Evolutionary conservation across 2,329 filamentous ascomycete genomes (phyloP).

Genomic region (Chaetomiaceae sp.): DNA sequence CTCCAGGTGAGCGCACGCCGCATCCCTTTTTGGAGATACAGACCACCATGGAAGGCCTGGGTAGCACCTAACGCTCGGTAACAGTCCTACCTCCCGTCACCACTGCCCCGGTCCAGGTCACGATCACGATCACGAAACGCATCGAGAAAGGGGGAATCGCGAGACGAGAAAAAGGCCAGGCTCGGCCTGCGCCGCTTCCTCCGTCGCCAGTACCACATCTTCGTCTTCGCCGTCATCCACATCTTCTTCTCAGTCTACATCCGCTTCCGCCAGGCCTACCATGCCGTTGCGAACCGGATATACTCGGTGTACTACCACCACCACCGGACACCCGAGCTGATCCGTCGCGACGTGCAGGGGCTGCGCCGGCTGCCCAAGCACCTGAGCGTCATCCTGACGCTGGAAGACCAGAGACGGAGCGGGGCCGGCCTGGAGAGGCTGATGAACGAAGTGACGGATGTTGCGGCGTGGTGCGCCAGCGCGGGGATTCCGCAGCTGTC

Average conservation of each 20-base stretch:
- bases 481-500: slow-evolving; percentile 83
- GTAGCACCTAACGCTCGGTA: background rate
- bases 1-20: slow-evolving; percentile 36
- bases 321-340: slow-evolving; percentile 89
- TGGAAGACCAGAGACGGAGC: slow-evolving; percentile 64
- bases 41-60: no score
- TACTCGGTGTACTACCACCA: slow-evolving; percentile 88
- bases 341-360: slow-evolving; percentile 75
- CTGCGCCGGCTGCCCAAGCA: slow-evolving; percentile 75
- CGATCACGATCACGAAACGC: slow-evolving; percentile 25
- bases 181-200: slow-evolving; percentile 60
- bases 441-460: slow-evolving; percentile 85
- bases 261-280: slow-evolving; percentile 72
- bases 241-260: slow-evolving; percentile 85
- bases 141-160: slow-evolving; percentile 23
- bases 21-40: background rate
- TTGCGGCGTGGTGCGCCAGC: slow-evolving; percentile 88
- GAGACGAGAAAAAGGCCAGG: slow-evolving; percentile 33
- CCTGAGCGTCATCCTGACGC: slow-evolving; percentile 76
- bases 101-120: slow-evolving; percentile 24
- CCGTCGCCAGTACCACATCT: slow-evolving; percentile 56
- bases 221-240: slow-evolving; percentile 68
- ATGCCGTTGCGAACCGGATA: slow-evolving; percentile 70
- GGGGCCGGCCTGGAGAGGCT: slow-evolving; percentile 74
- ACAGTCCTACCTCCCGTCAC: slow-evolving; percentile 35